Conservation (phyloP, 305 asterid genomes). For the Caryopteris hybrid region DNA sequence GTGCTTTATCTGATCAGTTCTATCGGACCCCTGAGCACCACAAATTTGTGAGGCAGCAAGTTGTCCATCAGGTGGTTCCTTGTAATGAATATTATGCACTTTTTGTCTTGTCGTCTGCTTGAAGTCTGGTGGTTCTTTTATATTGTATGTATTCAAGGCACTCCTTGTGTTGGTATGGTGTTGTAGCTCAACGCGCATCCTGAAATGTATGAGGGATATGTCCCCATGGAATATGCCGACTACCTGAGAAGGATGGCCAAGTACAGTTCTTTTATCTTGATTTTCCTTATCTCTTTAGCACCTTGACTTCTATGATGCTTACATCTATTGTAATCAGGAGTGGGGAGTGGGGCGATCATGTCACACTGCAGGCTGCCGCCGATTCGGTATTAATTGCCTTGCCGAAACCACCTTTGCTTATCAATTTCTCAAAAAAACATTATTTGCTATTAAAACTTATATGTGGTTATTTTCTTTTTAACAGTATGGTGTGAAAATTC, state of each 20-base stretch:
- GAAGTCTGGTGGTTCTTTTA: not conserved
- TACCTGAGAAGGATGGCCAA: slow-evolving; percentile 70
- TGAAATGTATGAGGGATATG: slow-evolving; percentile 78
- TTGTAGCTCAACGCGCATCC: slow-evolving; percentile 81
- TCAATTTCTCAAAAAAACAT: not conserved
- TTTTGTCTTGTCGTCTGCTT: not conserved
- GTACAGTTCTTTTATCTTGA: slow-evolving; percentile 35
- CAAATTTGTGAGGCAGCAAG: slow-evolving; percentile 84
- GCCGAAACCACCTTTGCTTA: slow-evolving; percentile 10
- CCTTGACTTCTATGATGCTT: slow-evolving; percentile 15
- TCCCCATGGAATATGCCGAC: slow-evolving; percentile 82
- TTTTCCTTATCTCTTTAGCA: not conserved
- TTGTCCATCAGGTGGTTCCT: slow-evolving; percentile 70
- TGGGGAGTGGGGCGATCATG: slow-evolving; percentile 99
- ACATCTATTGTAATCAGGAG: slow-evolving; percentile 43
- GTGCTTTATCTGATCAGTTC: slow-evolving; percentile 93
- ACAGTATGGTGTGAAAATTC: slow-evolving; percentile 72
- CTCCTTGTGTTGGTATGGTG: slow-evolving; percentile 22
- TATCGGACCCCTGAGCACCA: slow-evolving; percentile 93
- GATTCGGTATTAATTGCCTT: slow-evolving; percentile 57
- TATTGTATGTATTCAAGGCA: slow-evolving; percentile 15
- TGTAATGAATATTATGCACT: not conserved
- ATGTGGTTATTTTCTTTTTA: slow-evolving; percentile 9
- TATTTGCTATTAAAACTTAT: slow-evolving; percentile 13
- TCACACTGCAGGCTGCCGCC: slow-evolving; percentile 95